Conservation (phyloP, 495 filamentous ascomycete species). For the Aspergillus hancockii region DNA sequence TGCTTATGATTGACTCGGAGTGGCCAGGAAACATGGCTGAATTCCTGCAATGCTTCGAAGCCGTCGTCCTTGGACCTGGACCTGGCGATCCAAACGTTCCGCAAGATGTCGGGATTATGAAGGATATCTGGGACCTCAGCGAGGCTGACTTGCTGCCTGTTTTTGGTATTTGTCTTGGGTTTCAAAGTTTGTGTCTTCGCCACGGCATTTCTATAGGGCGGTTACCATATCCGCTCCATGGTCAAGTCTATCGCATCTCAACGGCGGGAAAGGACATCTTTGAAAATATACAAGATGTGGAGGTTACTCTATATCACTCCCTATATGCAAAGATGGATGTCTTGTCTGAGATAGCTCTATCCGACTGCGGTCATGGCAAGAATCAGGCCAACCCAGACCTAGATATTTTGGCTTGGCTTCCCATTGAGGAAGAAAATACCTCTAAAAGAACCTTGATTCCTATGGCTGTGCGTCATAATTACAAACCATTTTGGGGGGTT, state of each 20-base stretch:
- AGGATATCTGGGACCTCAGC: conserved; percentile 69
- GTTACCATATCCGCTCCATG: conserved; percentile 72
- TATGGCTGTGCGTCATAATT: conserved; percentile 71
- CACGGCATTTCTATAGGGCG: conserved; percentile 65
- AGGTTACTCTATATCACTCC: conserved; percentile 87
- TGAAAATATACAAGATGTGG: conserved; percentile 52
- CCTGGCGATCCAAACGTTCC: conserved; percentile 64
- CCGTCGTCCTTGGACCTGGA: conserved; percentile 78
- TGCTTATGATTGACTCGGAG: conserved; percentile 68
- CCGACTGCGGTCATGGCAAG: not conserved
- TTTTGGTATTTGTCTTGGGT: conserved; percentile 89
- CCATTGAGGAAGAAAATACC: conserved; percentile 19
- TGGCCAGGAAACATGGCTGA: conserved; percentile 45
- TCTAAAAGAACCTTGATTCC: conserved; percentile 50
- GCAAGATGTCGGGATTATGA: conserved; percentile 76
- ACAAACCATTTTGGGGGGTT: conserved; percentile 83
- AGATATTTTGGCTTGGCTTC: conserved; percentile 41
- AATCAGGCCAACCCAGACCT: conserved; percentile 19
- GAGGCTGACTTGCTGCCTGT: conserved; percentile 65
- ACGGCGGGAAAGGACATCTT: conserved; percentile 57
- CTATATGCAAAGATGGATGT: conserved; percentile 61
- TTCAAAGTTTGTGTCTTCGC: conserved; percentile 75
- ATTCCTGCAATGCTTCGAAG: conserved; percentile 65
- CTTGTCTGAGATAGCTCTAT: not conserved
- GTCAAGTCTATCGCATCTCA: conserved; percentile 67